A percentile compares a stretch with the other conserved stretches of the same genome.
phyloP scores from a whole-genome alignment of 208 protist species.

The Wallacemonas sp. region DNA sequence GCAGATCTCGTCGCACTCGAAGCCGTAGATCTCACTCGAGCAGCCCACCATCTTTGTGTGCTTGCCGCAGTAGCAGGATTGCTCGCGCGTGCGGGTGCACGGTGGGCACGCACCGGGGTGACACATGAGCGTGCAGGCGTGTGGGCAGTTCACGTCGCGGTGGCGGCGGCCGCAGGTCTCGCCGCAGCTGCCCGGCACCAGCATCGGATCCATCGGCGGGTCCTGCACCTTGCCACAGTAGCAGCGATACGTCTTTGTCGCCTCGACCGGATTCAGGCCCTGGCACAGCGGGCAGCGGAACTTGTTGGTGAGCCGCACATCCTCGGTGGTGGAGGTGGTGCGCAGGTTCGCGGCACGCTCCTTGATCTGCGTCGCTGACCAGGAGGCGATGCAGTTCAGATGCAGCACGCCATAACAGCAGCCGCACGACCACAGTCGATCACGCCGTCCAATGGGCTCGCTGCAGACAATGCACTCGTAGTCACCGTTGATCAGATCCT shows the following conservation, averaged over 20 bases:
- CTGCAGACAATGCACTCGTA: slow-evolving; percentile 81
- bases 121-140: slow-evolving; percentile 78
- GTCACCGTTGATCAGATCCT: slow-evolving; percentile 45
- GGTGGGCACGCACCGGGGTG: slow-evolving; percentile 81
- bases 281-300: slow-evolving; percentile 83
- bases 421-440: slow-evolving; percentile 63
- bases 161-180: slow-evolving; percentile 59
- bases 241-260: slow-evolving; percentile 48
- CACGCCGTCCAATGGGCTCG: slow-evolving; percentile 42
- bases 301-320: slow-evolving; percentile 21
- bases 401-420: slow-evolving; percentile 79
- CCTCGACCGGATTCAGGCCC: slow-evolving; percentile 21
- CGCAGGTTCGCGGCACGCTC: slow-evolving; percentile 44
- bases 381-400: slow-evolving; percentile 62
- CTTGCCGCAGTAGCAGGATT: slow-evolving; percentile 86
- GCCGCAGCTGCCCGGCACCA: slow-evolving; percentile 83
- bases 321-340: slow-evolving; percentile 15
- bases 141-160: slow-evolving; percentile 56
- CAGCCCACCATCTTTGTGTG: slow-evolving; percentile 63
- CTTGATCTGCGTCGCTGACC: slow-evolving; percentile 49
- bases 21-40: slow-evolving; percentile 68
- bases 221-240: slow-evolving; percentile 76
- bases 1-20: slow-evolving; percentile 77
- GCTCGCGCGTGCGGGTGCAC: slow-evolving; percentile 55
- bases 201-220: slow-evolving; percentile 52